Conservation (phyloP, 2,329 filamentous ascomycete species). For the Colletotrichum neosansevieriae region DNA sequence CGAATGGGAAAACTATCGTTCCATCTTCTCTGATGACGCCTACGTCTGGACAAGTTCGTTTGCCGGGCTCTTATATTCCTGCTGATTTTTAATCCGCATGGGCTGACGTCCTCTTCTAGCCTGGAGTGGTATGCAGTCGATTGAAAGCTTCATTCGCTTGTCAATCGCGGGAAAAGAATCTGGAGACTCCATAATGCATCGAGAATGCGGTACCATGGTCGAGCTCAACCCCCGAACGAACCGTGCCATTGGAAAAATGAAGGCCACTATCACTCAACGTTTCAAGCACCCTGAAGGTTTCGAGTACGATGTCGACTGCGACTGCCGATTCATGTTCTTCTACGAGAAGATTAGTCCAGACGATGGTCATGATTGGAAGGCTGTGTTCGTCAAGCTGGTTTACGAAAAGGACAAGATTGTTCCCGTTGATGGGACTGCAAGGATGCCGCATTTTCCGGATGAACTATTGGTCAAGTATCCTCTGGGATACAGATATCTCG, state of each 20-base stretch:
- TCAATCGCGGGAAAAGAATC: slow-evolving; percentile 63
- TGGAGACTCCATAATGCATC: slow-evolving; percentile 69
- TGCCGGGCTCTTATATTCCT: background rate
- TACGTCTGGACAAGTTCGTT: slow-evolving; percentile 63
- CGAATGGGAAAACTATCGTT: slow-evolving; percentile 65
- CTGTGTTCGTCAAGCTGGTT: slow-evolving; percentile 60
- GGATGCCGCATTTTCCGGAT: slow-evolving; percentile 52
- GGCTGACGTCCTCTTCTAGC: slow-evolving; percentile 47
- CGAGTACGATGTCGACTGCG: slow-evolving; percentile 63
- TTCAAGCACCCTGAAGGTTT: slow-evolving; percentile 51
- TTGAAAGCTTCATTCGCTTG: slow-evolving; percentile 57
- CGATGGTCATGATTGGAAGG: slow-evolving; percentile 49
- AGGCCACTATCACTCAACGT: slow-evolving; percentile 65
- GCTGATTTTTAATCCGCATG: no score
- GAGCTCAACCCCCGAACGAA: slow-evolving; percentile 54
- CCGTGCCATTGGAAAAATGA: slow-evolving; percentile 65
- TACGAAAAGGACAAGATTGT: slow-evolving; percentile 65
- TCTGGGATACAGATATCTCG: slow-evolving; percentile 60
- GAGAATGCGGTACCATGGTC: slow-evolving; percentile 62
- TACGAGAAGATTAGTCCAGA: slow-evolving; percentile 48
- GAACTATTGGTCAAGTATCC: slow-evolving; percentile 55
- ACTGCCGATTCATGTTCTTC: slow-evolving; percentile 64
- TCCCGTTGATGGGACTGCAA: slow-evolving; percentile 53
- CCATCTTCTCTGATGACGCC: slow-evolving; percentile 59
- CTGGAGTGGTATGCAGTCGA: slow-evolving; percentile 54